Percentiles rank a stretch among this genome's conserved stretches.
Evolutionary conservation across 768 basidiomycete species (phyloP).

Genomic region (Leccinum pellstonianum): DNA sequence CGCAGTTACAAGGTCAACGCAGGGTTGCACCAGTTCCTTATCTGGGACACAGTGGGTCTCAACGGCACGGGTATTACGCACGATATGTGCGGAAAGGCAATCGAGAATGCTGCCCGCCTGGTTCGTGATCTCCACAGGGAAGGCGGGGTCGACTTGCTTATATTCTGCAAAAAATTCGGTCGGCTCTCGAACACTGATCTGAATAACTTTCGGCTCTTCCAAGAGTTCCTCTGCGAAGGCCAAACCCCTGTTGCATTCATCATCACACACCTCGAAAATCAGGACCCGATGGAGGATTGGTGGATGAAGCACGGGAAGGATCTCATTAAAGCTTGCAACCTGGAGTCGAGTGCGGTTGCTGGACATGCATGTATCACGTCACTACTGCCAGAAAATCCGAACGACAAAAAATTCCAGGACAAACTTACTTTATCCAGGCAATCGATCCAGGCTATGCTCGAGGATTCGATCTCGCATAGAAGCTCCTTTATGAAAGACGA

Average conservation of each 20-base stretch:
- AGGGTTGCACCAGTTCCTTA: conserved; percentile 19
- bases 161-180: conserved; percentile 35
- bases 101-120: conserved; percentile 29
- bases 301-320: conserved; percentile 24
- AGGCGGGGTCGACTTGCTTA: conserved; percentile 39
- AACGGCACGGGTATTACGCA: conserved; percentile 16
- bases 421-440: conserved; percentile 18
- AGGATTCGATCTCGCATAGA: conserved; percentile 22
- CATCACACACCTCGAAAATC: conserved; percentile 39
- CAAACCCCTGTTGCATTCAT: conserved; percentile 40
- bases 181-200: conserved; percentile 29
- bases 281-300: conserved; percentile 32
- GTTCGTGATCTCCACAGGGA: conserved; percentile 28
- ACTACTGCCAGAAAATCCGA: not conserved
- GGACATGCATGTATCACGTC: conserved; percentile 34
- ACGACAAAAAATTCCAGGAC: not conserved
- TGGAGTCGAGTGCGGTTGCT: conserved; percentile 15
- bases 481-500: conserved; percentile 15
- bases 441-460: conserved; percentile 18
- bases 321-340: conserved; percentile 11
- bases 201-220: conserved; percentile 36
- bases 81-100: conserved; percentile 12
- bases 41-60: conserved; percentile 36
- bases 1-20: conserved; percentile 24
- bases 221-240: conserved; percentile 38